Conservation (phyloP, 1,139 yeast species). For the Nakaseomyces uthaithaninus region DNA sequence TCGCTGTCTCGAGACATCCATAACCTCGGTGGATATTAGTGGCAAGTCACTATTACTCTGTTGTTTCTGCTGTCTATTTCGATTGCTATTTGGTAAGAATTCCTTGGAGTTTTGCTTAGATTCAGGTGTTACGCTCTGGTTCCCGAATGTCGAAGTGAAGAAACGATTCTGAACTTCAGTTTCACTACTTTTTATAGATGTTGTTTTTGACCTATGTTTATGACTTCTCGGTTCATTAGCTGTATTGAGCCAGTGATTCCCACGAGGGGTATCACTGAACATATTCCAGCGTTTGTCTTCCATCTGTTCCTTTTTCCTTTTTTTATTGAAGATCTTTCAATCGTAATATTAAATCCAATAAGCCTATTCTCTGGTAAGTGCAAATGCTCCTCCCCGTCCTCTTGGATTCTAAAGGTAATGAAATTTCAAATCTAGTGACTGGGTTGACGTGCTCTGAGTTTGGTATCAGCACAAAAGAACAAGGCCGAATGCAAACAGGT, state of each 20-base stretch:
- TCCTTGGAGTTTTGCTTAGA: not conserved
- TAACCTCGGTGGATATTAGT: constrained; percentile 45
- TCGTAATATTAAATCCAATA: no score
- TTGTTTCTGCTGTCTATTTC: constrained; percentile 8
- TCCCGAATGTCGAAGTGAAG: not conserved
- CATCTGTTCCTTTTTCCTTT: not conserved
- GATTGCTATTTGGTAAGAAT: not conserved
- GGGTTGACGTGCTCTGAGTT: no score
- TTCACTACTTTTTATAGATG: not conserved
- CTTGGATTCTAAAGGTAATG: no score
- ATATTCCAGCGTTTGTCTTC: constrained; percentile 15
- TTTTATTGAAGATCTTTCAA: no score
- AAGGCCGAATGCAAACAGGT: no score
- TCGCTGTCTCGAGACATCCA: constrained; percentile 82
- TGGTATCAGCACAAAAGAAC: no score
- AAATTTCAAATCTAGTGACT: no score
- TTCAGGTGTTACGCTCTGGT: not conserved
- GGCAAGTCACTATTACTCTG: constrained; percentile 24
- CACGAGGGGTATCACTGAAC: constrained; percentile 25
- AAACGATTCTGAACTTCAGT: not conserved
- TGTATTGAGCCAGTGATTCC: constrained; percentile 22
- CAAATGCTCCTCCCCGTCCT: no score
- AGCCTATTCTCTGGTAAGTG: no score
- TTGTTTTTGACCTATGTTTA: not conserved
- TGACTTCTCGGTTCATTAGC: constrained; percentile 4